Conservation (phyloP, 352 stramenopile genomes). For the Phytophthora lateralis region DNA sequence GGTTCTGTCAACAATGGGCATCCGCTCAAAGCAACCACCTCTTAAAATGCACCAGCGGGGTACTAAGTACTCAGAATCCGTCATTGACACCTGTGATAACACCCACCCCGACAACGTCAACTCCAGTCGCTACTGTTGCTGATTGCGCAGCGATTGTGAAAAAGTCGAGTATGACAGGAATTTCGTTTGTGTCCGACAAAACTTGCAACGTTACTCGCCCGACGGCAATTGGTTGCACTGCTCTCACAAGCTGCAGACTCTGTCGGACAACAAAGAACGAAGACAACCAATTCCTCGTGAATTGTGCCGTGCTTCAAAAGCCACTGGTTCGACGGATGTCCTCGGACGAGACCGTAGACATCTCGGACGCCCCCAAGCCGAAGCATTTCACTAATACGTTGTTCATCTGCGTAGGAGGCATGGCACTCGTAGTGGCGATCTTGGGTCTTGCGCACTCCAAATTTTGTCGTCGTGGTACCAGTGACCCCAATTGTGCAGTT, state of each 20-base stretch:
- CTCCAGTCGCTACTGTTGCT: not conserved
- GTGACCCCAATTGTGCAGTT: not conserved
- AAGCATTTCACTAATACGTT: conserved; percentile 9
- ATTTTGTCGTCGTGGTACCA: conserved; percentile 6
- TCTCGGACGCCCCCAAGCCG: not conserved
- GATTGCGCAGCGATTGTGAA: conserved; percentile 26
- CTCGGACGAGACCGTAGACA: not conserved
- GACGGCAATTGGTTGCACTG: conserved; percentile 36
- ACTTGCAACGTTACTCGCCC: conserved; percentile 29
- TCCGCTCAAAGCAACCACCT: conserved; percentile 31
- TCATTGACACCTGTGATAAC: not conserved
- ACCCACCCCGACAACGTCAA: conserved; percentile 2
- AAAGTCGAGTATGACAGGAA: conserved; percentile 23
- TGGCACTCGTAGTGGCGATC: conserved; percentile 25
- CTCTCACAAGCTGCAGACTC: conserved; percentile 45
- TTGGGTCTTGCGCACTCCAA: conserved; percentile 24
- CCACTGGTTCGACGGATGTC: not conserved
- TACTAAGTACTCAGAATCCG: not conserved
- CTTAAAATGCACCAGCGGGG: conserved; percentile 9
- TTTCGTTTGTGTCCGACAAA: conserved; percentile 44
- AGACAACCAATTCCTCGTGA: conserved; percentile 46
- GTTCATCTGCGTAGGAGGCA: conserved; percentile 17
- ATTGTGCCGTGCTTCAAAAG: conserved; percentile 14
- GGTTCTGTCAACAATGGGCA: conserved; percentile 35
- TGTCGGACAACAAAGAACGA: conserved; percentile 58